phyloP scores from a whole-genome alignment of 2,329 filamentous ascomycete species.

The Arthrobotrys pseudoclavata region DNA sequence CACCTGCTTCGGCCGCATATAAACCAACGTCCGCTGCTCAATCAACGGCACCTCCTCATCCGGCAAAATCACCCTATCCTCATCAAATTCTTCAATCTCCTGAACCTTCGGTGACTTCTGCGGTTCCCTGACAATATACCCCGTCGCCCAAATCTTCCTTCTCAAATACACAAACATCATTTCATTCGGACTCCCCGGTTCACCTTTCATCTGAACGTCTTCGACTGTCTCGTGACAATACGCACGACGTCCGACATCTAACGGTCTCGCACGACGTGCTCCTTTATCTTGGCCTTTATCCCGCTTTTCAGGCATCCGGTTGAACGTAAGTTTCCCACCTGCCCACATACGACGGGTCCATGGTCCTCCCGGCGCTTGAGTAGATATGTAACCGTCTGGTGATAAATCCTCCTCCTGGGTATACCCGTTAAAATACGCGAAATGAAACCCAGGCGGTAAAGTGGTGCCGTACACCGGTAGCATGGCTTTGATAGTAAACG shows the following conservation, averaged over 20 bases:
- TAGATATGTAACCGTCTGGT: conserved; percentile 84
- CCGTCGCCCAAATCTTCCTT: conserved; percentile 47
- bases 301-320: conserved; percentile 62
- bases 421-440: conserved; percentile 87
- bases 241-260: conserved; percentile 63
- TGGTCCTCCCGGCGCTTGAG: conserved; percentile 79
- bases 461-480: conserved; percentile 61
- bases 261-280: conserved; percentile 67
- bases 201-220: conserved; percentile 68
- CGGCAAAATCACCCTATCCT: conserved; percentile 64
- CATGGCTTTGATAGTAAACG: conserved; percentile 65
- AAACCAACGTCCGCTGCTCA: conserved; percentile 75
- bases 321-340: conserved; percentile 78
- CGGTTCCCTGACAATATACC: conserved; percentile 63
- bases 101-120: conserved; percentile 57
- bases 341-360: conserved; percentile 90
- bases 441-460: conserved; percentile 78
- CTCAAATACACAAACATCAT: conserved; percentile 59
- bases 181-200: conserved; percentile 53
- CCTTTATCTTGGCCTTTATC: conserved; percentile 64
- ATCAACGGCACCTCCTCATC: conserved; percentile 68
- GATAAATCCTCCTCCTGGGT: conserved; percentile 75
- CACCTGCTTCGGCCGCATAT: conserved; percentile 69
- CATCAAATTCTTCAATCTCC: conserved; percentile 64
- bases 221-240: conserved; percentile 69